phyloP scores from a whole-genome alignment of 192 early-diverging fungal genomes.

The Oehlia diaphana region DNA sequence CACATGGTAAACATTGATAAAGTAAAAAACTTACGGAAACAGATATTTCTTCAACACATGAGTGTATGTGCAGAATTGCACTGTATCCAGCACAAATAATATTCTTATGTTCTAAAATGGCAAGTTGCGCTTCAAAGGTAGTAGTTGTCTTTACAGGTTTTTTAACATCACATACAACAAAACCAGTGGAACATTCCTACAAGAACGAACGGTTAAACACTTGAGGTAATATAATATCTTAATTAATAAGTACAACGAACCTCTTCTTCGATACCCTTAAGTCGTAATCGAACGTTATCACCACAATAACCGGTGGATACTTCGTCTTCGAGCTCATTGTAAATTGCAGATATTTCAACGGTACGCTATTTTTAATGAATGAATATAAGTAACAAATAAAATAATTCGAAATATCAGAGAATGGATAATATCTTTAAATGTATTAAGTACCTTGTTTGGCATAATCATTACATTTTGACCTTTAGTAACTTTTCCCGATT shows the following conservation, averaged over 20 bases:
- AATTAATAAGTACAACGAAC: conserved; percentile 36
- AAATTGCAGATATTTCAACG: conserved; percentile 81
- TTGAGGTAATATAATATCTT: neutral
- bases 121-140: conserved; percentile 83
- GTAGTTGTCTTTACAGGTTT: conserved; percentile 78
- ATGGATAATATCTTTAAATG: neutral
- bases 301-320: conserved; percentile 73
- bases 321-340: conserved; percentile 82
- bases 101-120: conserved; percentile 91
- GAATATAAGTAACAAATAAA: neutral
- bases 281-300: conserved; percentile 90
- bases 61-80: conserved; percentile 91
- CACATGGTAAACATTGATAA: neutral
- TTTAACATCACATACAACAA: conserved; percentile 80
- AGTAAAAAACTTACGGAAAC: conserved; percentile 48
- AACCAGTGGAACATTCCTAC: conserved; percentile 80
- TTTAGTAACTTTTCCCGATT: conserved; percentile 88
- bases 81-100: conserved; percentile 96
- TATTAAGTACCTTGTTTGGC: conserved; percentile 78
- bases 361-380: neutral
- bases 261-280: conserved; percentile 94
- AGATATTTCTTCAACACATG: conserved; percentile 84
- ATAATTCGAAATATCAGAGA: neutral
- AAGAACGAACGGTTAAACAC: neutral
- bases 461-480: conserved; percentile 86